Conservation (phyloP, 2,329 filamentous ascomycete species). For the Chaetomiaceae sp. region DNA sequence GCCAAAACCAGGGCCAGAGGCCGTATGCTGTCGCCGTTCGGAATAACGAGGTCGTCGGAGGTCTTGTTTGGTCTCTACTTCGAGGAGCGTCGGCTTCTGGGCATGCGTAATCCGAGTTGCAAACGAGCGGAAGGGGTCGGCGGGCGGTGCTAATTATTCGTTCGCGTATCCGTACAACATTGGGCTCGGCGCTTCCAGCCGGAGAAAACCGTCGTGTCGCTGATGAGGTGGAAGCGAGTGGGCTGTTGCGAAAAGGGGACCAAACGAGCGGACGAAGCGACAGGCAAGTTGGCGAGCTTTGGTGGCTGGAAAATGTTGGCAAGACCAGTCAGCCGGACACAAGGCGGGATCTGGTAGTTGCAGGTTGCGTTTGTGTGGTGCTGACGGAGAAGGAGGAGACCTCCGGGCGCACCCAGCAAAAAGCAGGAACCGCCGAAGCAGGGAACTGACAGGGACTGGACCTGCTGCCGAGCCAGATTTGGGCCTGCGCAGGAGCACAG, state of each 20-base stretch:
- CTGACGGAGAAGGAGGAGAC: no score
- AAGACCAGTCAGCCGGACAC: background rate
- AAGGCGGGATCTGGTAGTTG: background rate
- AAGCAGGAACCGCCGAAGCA: background rate
- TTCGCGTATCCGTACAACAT: background rate
- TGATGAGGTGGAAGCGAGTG: background rate
- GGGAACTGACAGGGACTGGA: background rate
- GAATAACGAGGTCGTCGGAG: background rate
- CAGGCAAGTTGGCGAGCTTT: background rate
- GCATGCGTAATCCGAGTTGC: constrained; percentile 2
- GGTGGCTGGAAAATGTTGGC: background rate
- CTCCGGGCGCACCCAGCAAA: background rate
- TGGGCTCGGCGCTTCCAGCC: background rate
- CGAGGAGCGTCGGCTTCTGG: background rate
- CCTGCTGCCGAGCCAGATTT: constrained; percentile 7
- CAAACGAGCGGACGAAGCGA: background rate
- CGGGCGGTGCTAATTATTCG: background rate
- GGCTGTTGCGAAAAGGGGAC: background rate
- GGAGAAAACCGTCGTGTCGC: background rate
- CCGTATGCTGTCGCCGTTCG: background rate
- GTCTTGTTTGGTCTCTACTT: background rate
- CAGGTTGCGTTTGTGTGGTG: background rate
- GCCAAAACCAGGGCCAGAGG: no score
- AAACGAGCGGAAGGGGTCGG: constrained; percentile 13
- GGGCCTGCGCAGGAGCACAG: background rate